Evolutionary conservation across 1,284 basidiomycete species (phyloP), one percentile per base, ranked within the genome.

Genomic region (Ceratobasidium sp.): DNA sequence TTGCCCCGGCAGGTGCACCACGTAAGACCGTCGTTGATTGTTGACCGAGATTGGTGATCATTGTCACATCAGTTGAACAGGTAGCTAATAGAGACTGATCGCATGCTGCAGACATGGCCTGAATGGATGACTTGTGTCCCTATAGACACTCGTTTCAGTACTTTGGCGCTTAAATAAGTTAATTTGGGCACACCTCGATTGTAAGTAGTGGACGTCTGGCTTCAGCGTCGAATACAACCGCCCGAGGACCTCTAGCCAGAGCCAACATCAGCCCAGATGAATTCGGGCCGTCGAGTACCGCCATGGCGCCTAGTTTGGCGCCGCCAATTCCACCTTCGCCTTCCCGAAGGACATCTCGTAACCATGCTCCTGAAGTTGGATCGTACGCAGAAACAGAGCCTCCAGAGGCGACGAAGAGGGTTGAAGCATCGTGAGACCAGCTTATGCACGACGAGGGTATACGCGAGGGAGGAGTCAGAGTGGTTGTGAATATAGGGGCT

Each of bases 91-190:
- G 50, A 6, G 60, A 64, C n/a, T 64, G 60, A 33, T 64, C 60
- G 16, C 49, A 50, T 4, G 60, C 60, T 7, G 44, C 19, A 11
- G 60, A 64, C 60, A 64, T 64, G 49, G 60, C 49, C 11, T 33
- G 41, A 13, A 64, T 64, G 21, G 69, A 62, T n/a, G 69, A 52
- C 27, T 50, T 62, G 42, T 69, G 69, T 14, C 69, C 69, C 69
- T 69, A 25, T 8, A 23, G 14, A 23, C 25, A 11, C 33, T 36
- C 11, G 11, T 36, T 36, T 36, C 33, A 56, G 29, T 52, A 54
- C 23, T 46, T 56, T 39, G 41, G 21, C 39, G 21, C 29, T 54
- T 25, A 27, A 21, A n/a, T 36, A 11, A 30, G 13, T 27, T 25
- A 21, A 16, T 21, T 23, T 33, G 21, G 5, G 27, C 39, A 42